Conservation (phyloP, 768 basidiomycete species). For the Boletus rubroflammeus region DNA sequence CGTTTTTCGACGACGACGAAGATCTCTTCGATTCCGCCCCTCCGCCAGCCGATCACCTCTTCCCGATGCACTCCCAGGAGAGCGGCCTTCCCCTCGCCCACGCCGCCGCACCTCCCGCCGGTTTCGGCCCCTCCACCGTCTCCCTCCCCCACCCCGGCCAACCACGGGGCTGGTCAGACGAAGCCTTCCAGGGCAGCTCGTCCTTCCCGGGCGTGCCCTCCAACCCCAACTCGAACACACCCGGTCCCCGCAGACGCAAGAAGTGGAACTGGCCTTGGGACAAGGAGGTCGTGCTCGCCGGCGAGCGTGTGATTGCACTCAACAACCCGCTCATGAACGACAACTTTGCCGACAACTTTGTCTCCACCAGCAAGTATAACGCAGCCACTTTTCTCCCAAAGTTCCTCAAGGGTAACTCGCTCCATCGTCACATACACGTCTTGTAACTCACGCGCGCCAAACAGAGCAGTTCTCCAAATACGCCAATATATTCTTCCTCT, state of each 20-base stretch:
- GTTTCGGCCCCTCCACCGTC: slow-evolving; percentile 46
- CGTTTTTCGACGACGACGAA: slow-evolving; percentile 82
- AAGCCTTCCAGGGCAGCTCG: slow-evolving; percentile 43
- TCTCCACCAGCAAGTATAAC: slow-evolving; percentile 96
- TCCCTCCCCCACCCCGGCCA: slow-evolving; percentile 39
- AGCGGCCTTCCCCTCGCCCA: slow-evolving; percentile 55
- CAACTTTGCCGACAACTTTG: slow-evolving; percentile 75
- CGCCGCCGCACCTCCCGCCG: slow-evolving; percentile 60
- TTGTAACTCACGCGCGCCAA: slow-evolving; percentile 4
- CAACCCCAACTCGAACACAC: not conserved
- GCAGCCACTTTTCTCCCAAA: slow-evolving; percentile 83
- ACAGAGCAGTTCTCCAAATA: slow-evolving; percentile 98
- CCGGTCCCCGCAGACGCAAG: slow-evolving; percentile 18
- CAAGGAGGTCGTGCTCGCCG: slow-evolving; percentile 58
- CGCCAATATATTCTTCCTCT: slow-evolving; percentile 97
- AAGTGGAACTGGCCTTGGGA: slow-evolving; percentile 84
- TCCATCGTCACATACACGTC: not conserved
- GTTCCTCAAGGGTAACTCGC: slow-evolving; percentile 77
- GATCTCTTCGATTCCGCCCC: slow-evolving; percentile 31
- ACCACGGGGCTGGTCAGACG: slow-evolving; percentile 72
- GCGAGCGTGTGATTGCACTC: slow-evolving; percentile 78
- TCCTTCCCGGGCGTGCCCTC: slow-evolving; percentile 35
- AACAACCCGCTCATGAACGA: slow-evolving; percentile 68
- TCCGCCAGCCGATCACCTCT: not conserved
- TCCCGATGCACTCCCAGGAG: slow-evolving; percentile 42